Base-by-base conservation (phyloP, 208 protist species). In the Zelonia costaricensis region DNA sequence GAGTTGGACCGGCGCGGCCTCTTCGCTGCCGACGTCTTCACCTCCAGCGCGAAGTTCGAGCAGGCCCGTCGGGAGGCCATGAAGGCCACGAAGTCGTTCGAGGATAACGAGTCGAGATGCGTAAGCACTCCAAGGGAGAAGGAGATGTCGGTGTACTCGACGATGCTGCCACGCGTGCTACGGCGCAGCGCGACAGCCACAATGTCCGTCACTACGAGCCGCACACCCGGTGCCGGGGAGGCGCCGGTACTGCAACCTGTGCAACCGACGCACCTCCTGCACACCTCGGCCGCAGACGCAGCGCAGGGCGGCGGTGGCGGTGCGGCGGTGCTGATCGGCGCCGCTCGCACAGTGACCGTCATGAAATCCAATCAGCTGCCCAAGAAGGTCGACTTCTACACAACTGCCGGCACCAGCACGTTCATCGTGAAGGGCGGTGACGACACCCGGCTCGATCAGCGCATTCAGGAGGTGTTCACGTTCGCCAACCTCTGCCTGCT, bases 391-490 rank as follows among this genome's bases (percentile, higher is more conserved):
- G 84, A 70, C 16, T 75, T 99, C 9, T 69, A 84, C 60, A 88
- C 92, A 15, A 90, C 70, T 22, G 85, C 84, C 55, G 75, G 68
- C 28, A 80, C 84, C 28, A 77, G 93, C 59, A 47, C 62, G 27
- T 96, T 93, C 47, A 73, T 98, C 0, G 91, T 97, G 36, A 98
- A 98, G 71, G 95, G 93, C 46, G 94, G 94, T 33, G 95, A 98
- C 61, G 97, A 98, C 76, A 54, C 98, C 6, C 82, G 96, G 6
- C 70, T 92, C 18, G 96, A 98, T 70, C 92, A 98, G 80, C 80
- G 97, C 43, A 65, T 98, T 18, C 72, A 98, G 73, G 86, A 97
- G 59, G 31, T 98, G 4, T 98, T 98, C 58, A 33, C 20, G 6
- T 45, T 91, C 22, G 92, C 98, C 54, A 98, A 98, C 76, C 38